These are phyloP conservation scores for Penicillium sp. DNA, from an alignment of 2,329 filamentous ascomycete genomes.

Conservation along the genomic window DNA sequence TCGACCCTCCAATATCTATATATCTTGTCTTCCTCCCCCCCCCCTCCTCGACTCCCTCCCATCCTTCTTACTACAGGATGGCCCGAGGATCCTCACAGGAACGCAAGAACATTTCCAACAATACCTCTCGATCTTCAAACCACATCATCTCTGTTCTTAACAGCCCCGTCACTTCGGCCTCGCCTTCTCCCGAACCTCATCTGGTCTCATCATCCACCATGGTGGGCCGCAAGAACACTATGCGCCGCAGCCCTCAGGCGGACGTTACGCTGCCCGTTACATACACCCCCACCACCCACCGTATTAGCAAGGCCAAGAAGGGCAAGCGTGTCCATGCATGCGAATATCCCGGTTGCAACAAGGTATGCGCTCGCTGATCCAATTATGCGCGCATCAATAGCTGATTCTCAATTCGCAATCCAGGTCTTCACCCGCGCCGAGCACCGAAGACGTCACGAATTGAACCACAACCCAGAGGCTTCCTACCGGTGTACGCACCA, in stretches of 20 bases:
- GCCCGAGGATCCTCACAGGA: constrained; percentile 31
- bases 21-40: constrained; percentile 15
- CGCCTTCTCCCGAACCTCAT: constrained; percentile 25
- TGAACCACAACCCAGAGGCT: constrained; percentile 58
- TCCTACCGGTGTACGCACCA: constrained; percentile 51
- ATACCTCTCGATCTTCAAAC: constrained; percentile 28
- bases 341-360: constrained; percentile 55
- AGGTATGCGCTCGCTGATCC: constrained; percentile 43
- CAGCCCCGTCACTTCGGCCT: constrained; percentile 29
- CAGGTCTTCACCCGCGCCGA: constrained; percentile 59
- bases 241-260: constrained; percentile 38
- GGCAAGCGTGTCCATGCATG: constrained; percentile 58
- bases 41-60: neutral
- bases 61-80: constrained; percentile 26
- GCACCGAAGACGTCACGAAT: constrained; percentile 55
- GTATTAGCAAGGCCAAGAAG: constrained; percentile 60
- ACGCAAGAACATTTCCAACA: constrained; percentile 32
- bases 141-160: constrained; percentile 32
- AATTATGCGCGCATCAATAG: constrained; percentile 16
- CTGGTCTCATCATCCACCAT: constrained; percentile 23
- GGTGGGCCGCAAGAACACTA: constrained; percentile 34
- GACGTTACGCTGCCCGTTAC: constrained; percentile 47
- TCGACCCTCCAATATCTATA: constrained; percentile 21
- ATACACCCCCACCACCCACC: constrained; percentile 57
- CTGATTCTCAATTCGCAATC: constrained; percentile 11